Evolutionary conservation across 805 yeast species (phyloP).

Genomic region (Spathaspora hagerdaliae): DNA sequence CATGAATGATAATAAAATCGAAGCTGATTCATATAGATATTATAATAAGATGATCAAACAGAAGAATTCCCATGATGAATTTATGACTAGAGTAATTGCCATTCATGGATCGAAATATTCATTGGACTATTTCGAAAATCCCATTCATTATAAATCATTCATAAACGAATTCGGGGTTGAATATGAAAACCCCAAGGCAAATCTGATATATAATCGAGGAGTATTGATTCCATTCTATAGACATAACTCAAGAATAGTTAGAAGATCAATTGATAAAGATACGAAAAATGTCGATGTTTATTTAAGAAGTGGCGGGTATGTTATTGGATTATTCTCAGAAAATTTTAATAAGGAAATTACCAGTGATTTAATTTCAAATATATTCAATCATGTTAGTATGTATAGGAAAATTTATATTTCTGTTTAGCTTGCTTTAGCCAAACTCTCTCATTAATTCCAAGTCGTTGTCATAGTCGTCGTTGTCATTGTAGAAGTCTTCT

Average conservation of each 20-base stretch:
- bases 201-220: constrained; percentile 43
- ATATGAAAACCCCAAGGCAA: constrained; percentile 28
- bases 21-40: constrained; percentile 40
- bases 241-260: constrained; percentile 39
- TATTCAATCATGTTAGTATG: constrained; percentile 43
- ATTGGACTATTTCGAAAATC: constrained; percentile 27
- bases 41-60: constrained; percentile 30
- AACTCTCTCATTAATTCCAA: constrained; percentile 36
- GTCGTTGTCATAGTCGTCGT: constrained; percentile 24
- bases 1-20: constrained; percentile 34
- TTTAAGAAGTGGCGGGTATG: constrained; percentile 49
- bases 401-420: constrained; percentile 45
- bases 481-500: constrained; percentile 7
- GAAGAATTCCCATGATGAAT: constrained; percentile 27
- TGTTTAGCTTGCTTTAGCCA: constrained; percentile 18
- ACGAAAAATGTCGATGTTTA: constrained; percentile 35
- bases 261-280: constrained; percentile 18
- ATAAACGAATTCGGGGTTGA: constrained; percentile 50
- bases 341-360: constrained; percentile 15
- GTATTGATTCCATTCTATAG: constrained; percentile 51
- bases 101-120: constrained; percentile 24
- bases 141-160: constrained; percentile 42
- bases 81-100: constrained; percentile 45
- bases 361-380: constrained; percentile 39
- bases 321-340: constrained; percentile 44